Conservation (phyloP, 352 stramenopile species). For the Lagenidium giganteum region DNA sequence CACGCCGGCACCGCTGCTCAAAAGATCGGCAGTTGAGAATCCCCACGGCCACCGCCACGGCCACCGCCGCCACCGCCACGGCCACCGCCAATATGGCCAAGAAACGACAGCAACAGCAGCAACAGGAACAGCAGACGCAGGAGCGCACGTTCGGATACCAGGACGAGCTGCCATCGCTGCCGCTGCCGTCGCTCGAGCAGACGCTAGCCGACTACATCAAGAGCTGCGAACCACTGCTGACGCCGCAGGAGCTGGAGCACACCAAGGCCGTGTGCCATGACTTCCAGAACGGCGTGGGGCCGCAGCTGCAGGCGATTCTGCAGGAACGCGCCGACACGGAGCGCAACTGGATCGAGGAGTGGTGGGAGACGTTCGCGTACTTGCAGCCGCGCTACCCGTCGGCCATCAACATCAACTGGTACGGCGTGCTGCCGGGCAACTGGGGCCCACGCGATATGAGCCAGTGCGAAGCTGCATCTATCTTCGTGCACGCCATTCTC, state of each 20-base stretch:
- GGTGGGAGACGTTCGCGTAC: conserved; percentile 95
- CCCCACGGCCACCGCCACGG: no score
- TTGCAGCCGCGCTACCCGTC: conserved; percentile 90
- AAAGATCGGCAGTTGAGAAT: no score
- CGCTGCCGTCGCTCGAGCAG: conserved; percentile 89
- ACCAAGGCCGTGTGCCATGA: conserved; percentile 86
- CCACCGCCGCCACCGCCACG: no score
- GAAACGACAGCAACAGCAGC: neutral
- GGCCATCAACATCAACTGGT: conserved; percentile 96
- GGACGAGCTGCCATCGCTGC: conserved; percentile 85
- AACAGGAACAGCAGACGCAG: neutral
- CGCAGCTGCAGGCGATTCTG: conserved; percentile 83
- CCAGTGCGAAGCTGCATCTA: conserved; percentile 75
- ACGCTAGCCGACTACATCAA: conserved; percentile 89
- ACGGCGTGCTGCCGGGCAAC: conserved; percentile 91
- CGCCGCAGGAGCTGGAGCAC: conserved; percentile 73
- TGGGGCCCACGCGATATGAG: conserved; percentile 86
- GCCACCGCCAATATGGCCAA: no score
- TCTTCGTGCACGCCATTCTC: conserved; percentile 64
- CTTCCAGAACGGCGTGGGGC: conserved; percentile 77
- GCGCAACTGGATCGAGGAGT: conserved; percentile 87
- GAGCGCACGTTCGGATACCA: conserved; percentile 71
- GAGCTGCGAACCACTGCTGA: conserved; percentile 85
- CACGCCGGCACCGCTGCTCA: no score
- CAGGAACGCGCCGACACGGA: conserved; percentile 70